Base-by-base conservation (phyloP, 2,329 filamentous ascomycete genomes). In the Penicillium glabrum region DNA sequence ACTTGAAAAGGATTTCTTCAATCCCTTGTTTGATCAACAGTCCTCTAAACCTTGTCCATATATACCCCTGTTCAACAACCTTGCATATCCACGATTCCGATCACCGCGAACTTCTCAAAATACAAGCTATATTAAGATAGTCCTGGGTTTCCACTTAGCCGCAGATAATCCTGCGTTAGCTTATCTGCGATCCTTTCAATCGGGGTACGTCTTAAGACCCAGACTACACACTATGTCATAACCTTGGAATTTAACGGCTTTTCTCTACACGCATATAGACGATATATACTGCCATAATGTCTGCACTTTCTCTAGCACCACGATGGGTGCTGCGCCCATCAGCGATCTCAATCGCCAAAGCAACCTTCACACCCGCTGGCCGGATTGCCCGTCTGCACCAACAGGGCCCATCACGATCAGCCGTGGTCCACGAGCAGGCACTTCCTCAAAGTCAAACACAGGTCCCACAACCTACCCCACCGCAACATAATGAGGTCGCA, bases 381-480 rank as follows among this genome's bases (percentile, higher is more conserved):
- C 51, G 51, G 26, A 51, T 52, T 31, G 60, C 64, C 3, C 24
- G 23, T 11, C 60, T 67, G 5, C 64, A 67, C 41, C 63, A 67
- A 49, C 61, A 66, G 31, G 63, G 63, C 21, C 63, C 64, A 3
- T 53, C 60, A 9, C 64, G 62, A 24, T 67, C 64, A 1, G 62
- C 64, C 2, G 64, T 67, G 1, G 59, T 67, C 23, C 64, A 67
- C n/a, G 56, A 67, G 31, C 63, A 63, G 51, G 63, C 64, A 31
- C 54, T 67, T 9, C 60, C 64, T 10, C 58, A 60, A 43, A 53
- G 16, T 10, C 63, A 64, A 41, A 41, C 53, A 44, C 54, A 56
- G 33, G 56, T 53, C 56, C n/a, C 35, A 23, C n/a, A 23, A n/a
- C 37, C 50, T 49, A 26, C 56, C 54, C 21, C 56, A 43, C 13